Evolutionary conservation across 768 basidiomycete species (phyloP).

Genomic region (Strobilomyces dryophilus): DNA sequence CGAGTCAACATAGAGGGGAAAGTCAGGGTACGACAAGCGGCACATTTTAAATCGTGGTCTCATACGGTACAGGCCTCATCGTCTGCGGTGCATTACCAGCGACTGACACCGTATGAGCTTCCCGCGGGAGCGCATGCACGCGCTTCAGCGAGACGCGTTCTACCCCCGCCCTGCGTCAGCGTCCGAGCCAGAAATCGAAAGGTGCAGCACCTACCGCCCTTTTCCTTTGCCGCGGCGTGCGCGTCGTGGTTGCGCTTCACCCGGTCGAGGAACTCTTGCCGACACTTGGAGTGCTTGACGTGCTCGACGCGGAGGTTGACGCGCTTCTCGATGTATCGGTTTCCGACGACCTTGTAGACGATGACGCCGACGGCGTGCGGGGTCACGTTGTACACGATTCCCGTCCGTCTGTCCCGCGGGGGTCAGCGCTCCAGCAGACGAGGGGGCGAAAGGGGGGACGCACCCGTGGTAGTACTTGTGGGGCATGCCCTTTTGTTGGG

Average conservation of each 20-base stretch:
- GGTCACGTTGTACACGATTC: constrained; percentile 98
- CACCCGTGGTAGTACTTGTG: constrained; percentile 98
- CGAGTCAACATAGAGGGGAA: constrained; percentile 13
- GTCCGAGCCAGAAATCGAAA: background rate
- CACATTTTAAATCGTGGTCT: constrained; percentile 83
- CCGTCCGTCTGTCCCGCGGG: constrained; percentile 70
- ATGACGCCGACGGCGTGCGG: constrained; percentile 93
- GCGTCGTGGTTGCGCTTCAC: constrained; percentile 88
- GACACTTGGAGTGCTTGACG: constrained; percentile 93
- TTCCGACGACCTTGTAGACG: constrained; percentile 97
- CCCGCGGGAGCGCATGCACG: constrained; percentile 77
- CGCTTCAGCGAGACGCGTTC: constrained; percentile 86
- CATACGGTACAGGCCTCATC: constrained; percentile 89
- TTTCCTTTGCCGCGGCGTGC: constrained; percentile 83
- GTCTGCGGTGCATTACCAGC: constrained; percentile 84
- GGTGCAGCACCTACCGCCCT: constrained; percentile 54
- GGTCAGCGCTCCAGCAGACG: constrained; percentile 1
- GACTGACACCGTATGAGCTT: constrained; percentile 68
- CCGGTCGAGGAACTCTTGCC: constrained; percentile 95
- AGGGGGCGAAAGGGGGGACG: constrained; percentile 30
- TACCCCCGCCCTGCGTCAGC: constrained; percentile 21
- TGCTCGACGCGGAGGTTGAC: constrained; percentile 98
- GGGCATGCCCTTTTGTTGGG: constrained; percentile 99
- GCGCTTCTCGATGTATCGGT: constrained; percentile 98
- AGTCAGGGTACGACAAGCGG: background rate